Conservation (phyloP, 1,284 basidiomycete genomes). For the Sanguinoderma infundibulare region DNA sequence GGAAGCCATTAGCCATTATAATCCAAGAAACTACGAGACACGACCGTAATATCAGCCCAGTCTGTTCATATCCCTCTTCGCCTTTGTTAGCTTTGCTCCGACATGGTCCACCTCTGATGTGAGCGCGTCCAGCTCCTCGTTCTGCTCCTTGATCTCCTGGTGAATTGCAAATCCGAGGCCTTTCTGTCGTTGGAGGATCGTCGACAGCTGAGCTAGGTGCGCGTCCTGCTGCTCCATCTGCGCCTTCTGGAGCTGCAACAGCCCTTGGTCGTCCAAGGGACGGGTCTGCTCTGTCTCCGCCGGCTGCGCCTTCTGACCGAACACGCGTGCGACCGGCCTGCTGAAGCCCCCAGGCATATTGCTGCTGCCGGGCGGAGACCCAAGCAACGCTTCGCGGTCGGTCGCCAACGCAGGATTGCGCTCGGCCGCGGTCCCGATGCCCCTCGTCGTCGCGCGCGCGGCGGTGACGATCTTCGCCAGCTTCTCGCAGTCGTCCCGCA, state of each 20-base stretch:
- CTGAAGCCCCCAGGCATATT: constrained; percentile 26
- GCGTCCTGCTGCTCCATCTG: constrained; percentile 87
- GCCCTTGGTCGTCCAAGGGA: constrained; percentile 82
- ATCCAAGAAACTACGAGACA: constrained; percentile 12
- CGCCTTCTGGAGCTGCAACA: constrained; percentile 80
- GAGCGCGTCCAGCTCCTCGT: constrained; percentile 84
- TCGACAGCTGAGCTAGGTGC: constrained; percentile 79
- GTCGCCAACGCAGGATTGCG: constrained; percentile 53
- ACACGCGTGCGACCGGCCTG: constrained; percentile 75
- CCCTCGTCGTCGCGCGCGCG: constrained; percentile 58
- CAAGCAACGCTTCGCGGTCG: constrained; percentile 70
- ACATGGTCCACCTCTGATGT: constrained; percentile 75
- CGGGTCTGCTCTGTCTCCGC: constrained; percentile 88
- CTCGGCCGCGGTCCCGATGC: constrained; percentile 40
- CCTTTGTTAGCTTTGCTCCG: constrained; percentile 75
- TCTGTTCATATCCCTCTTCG: constrained; percentile 83
- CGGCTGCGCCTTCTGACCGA: constrained; percentile 66
- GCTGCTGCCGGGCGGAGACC: constrained; percentile 32
- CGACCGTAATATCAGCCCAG: constrained; percentile 48
- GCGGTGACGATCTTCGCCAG: constrained; percentile 78
- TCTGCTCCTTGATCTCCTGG: constrained; percentile 85
- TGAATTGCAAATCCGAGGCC: constrained; percentile 89
- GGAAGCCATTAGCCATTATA: constrained; percentile 5
- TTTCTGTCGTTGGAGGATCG: constrained; percentile 85
- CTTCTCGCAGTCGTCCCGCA: constrained; percentile 88